Conservation (phyloP, 78 protist genomes). For the Tieghemostelium lacteum region DNA sequence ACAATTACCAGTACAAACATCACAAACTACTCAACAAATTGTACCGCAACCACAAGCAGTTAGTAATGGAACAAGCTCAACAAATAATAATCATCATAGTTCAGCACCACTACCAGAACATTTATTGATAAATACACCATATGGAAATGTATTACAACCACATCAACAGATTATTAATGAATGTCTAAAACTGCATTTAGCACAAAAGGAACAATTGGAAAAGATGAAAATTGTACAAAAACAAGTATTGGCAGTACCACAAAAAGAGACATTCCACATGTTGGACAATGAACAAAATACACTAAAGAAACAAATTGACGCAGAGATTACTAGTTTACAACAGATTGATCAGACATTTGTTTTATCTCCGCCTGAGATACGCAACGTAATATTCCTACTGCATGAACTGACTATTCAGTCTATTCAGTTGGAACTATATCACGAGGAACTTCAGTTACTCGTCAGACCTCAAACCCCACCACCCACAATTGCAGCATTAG, state of each 20-base stretch:
- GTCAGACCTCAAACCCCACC: constrained; percentile 73
- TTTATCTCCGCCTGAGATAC: constrained; percentile 50
- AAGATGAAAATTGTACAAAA: constrained; percentile 72
- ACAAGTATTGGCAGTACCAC: constrained; percentile 74
- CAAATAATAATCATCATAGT: constrained; percentile 1
- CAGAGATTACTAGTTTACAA: constrained; percentile 45
- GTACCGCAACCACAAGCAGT: constrained; percentile 7
- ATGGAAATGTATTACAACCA: constrained; percentile 70
- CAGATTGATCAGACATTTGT: constrained; percentile 78
- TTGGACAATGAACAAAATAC: constrained; percentile 74
- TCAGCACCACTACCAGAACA: constrained; percentile 54
- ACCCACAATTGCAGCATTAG: constrained; percentile 75
- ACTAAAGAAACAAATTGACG: constrained; percentile 67
- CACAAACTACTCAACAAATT: neutral
- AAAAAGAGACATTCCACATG: constrained; percentile 69
- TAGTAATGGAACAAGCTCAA: neutral
- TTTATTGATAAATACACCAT: constrained; percentile 46
- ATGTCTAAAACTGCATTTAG: constrained; percentile 60
- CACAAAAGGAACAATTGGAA: constrained; percentile 75
- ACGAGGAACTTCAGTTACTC: constrained; percentile 63
- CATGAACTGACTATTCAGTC: constrained; percentile 74
- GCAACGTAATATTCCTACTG: constrained; percentile 51
- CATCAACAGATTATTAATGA: constrained; percentile 74
- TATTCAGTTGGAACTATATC: constrained; percentile 78
- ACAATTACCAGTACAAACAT: constrained; percentile 31